phyloP scores from a whole-genome alignment of 805 yeast species.

The Naumovozyma baii region DNA sequence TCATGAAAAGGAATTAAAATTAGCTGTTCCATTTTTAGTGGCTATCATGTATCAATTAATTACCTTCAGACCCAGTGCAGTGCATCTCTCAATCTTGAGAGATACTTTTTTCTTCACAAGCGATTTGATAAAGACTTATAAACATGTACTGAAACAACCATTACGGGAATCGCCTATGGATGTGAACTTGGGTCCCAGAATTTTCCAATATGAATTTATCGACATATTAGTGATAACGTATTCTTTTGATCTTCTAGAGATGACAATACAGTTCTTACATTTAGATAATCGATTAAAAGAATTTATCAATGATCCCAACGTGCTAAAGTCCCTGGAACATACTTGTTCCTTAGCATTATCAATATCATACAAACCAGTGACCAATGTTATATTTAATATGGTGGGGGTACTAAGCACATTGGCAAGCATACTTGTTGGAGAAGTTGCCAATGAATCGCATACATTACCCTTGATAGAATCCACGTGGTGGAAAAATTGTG shows the following conservation, averaged over 20 bases:
- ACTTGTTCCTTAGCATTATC: conserved; percentile 36
- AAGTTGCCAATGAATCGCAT: neutral
- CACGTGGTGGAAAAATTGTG: conserved; percentile 24
- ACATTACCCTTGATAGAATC: conserved; percentile 1
- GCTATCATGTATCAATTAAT: conserved; percentile 47
- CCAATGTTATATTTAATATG: conserved; percentile 41
- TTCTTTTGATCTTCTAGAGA: conserved; percentile 49
- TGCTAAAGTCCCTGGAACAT: conserved; percentile 23
- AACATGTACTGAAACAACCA: conserved; percentile 20
- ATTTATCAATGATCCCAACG: conserved; percentile 14
- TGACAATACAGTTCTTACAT: conserved; percentile 19
- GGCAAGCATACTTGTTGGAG: conserved; percentile 18
- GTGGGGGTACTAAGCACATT: conserved; percentile 46
- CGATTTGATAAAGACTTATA: conserved; percentile 20
- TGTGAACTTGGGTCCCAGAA: conserved; percentile 24
- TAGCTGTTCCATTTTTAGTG: conserved; percentile 48
- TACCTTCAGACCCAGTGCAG: conserved; percentile 54
- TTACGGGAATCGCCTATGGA: conserved; percentile 14
- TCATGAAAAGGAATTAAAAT: conserved; percentile 16
- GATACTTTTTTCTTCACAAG: conserved; percentile 22
- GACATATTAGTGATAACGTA: conserved; percentile 43
- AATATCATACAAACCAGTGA: conserved; percentile 38
- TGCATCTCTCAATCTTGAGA: conserved; percentile 33
- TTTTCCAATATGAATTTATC: conserved; percentile 38
- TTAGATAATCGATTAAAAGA: conserved; percentile 6